Evolutionary conservation across 768 basidiomycete species (phyloP).

Genomic region (Harrya chromipes): DNA sequence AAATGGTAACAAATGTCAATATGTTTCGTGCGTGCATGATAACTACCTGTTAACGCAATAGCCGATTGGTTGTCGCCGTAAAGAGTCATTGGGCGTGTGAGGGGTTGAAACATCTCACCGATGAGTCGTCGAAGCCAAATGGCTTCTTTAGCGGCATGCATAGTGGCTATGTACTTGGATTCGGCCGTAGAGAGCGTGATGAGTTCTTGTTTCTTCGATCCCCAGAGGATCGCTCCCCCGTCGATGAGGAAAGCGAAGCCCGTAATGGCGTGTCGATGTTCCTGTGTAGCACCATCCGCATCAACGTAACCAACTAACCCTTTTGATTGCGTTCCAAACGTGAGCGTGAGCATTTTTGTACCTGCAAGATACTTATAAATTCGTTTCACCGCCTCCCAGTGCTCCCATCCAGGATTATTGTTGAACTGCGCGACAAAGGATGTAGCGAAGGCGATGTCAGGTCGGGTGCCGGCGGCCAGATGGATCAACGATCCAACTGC

Average conservation of each 20-base stretch:
- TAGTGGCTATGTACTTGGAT: background rate
- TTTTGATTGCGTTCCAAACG: no score
- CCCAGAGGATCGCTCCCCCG: no score
- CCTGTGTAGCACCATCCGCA: no score
- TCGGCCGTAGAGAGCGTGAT: no score
- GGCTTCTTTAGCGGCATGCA: background rate
- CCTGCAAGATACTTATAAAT: conserved; percentile 16
- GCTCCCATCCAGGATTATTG: background rate
- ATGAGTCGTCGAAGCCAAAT: no score
- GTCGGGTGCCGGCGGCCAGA: background rate
- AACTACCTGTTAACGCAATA: background rate
- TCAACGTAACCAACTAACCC: no score
- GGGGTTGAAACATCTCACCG: background rate
- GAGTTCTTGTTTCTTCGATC: no score
- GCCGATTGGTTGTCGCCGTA: background rate
- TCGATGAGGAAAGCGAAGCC: no score
- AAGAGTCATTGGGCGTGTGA: background rate
- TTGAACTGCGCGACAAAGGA: background rate
- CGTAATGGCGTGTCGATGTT: no score
- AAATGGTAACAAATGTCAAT: no score
- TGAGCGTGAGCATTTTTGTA: no score
- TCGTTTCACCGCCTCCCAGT: background rate
- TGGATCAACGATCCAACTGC: background rate
- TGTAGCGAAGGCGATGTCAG: background rate
- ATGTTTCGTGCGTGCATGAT: background rate